These are phyloP conservation scores for Zymoseptoria ardabiliae DNA, from an alignment of 2,329 filamentous ascomycete species.

Conservation along the genomic window DNA sequence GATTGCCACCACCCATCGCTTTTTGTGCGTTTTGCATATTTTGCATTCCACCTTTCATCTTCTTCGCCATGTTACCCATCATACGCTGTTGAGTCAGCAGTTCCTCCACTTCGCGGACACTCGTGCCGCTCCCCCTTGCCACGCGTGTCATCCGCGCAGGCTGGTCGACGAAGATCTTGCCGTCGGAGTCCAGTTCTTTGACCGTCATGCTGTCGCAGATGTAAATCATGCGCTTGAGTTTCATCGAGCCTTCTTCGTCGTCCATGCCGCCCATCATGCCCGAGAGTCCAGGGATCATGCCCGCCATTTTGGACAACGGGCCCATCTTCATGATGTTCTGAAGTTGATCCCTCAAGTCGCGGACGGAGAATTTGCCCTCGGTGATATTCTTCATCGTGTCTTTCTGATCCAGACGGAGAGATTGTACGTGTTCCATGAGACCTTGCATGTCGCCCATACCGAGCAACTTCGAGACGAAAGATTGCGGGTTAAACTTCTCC, in stretches of 20 bases:
- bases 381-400: slow-evolving; percentile 99
- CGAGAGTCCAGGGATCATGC: slow-evolving; percentile 94
- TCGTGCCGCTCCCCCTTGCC: slow-evolving; percentile 82
- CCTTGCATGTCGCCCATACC: slow-evolving; percentile 98
- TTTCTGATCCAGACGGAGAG: slow-evolving; percentile 91
- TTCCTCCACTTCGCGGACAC: slow-evolving; percentile 88
- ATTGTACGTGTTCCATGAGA: slow-evolving; percentile 92
- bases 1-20: slow-evolving; percentile 84
- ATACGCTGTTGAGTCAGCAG: slow-evolving; percentile 95
- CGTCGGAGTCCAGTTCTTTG: slow-evolving; percentile 90
- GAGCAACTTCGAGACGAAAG: slow-evolving; percentile 87
- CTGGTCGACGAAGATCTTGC: slow-evolving; percentile 87
- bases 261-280: slow-evolving; percentile 94
- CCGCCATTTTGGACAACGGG: slow-evolving; percentile 90
- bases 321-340: slow-evolving; percentile 99
- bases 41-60: slow-evolving; percentile 95
- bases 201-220: slow-evolving; percentile 98
- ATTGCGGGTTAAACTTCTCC: slow-evolving; percentile 84
- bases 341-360: slow-evolving; percentile 89
- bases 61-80: slow-evolving; percentile 99
- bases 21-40: slow-evolving; percentile 93
- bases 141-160: slow-evolving; percentile 89
- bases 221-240: slow-evolving; percentile 97
- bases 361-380: slow-evolving; percentile 90
- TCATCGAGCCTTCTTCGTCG: slow-evolving; percentile 88